Percentiles rank a stretch among this genome's conserved stretches.
phyloP scores from a whole-genome alignment of 768 basidiomycete species.

The Lactarius trivialis region DNA sequence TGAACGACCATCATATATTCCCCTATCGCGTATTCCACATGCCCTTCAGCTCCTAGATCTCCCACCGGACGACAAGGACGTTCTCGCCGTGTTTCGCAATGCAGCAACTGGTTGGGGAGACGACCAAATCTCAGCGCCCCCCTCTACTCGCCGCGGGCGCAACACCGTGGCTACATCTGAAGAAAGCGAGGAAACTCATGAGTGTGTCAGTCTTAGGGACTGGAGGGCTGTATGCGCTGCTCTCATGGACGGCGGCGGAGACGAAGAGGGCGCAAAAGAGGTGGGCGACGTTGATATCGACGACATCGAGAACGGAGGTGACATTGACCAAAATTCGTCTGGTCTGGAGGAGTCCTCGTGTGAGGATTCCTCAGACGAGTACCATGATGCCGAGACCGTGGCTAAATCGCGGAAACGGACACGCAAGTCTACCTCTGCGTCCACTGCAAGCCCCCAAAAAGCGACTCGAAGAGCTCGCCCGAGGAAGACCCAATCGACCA shows the following conservation, averaged over 20 bases:
- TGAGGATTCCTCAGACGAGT: conserved; percentile 19
- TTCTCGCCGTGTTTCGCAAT: conserved; percentile 65
- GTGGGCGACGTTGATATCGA: conserved; percentile 26
- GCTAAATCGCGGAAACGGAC: conserved; percentile 12
- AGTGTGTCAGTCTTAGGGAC: conserved; percentile 54
- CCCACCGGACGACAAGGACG: conserved; percentile 55
- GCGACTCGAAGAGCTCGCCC: conserved; percentile 2
- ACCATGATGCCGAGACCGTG: neutral
- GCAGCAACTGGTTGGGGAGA: conserved; percentile 68
- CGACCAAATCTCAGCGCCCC: neutral
- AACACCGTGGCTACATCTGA: conserved; percentile 23
- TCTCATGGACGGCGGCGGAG: conserved; percentile 38
- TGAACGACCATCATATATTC: conserved; percentile 35
- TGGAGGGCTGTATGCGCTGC: conserved; percentile 80
- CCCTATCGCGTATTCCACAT: conserved; percentile 48
- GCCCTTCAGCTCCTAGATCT: conserved; percentile 62
- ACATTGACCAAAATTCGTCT: conserved; percentile 30
- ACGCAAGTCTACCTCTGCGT: conserved; percentile 5
- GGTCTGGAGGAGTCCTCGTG: conserved; percentile 20
- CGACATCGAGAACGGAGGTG: conserved; percentile 22
- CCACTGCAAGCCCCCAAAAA: neutral
- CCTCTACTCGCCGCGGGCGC: neutral
- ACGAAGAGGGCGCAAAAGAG: conserved; percentile 28
- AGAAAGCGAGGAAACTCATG: conserved; percentile 24
- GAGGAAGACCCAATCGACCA: conserved; percentile 4